phyloP scores from a whole-genome alignment of 371 early-diverging fungal genomes.

The Dichotomocladium elegans region DNA sequence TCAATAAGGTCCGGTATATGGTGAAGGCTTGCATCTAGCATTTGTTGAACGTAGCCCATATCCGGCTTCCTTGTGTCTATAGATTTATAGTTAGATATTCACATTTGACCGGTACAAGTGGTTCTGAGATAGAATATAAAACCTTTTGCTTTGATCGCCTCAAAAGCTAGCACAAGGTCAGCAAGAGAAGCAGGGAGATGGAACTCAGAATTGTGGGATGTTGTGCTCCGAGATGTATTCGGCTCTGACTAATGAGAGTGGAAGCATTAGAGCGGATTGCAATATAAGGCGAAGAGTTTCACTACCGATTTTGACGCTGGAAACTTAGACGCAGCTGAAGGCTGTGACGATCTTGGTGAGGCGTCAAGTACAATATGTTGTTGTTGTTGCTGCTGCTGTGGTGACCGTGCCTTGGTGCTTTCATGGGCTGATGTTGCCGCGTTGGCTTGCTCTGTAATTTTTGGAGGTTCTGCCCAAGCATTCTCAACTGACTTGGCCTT shows the following conservation, averaged over 20 bases:
- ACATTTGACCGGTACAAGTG: too few relatives aligned
- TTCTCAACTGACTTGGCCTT: slow-evolving; percentile 2
- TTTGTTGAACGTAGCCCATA: slow-evolving; percentile 50
- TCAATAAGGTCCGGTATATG: slow-evolving; percentile 76
- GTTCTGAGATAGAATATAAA: background rate
- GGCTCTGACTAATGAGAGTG: too few relatives aligned
- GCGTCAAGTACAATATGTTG: slow-evolving; percentile 10
- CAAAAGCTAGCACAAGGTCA: slow-evolving; percentile 74
- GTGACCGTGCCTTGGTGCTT: slow-evolving; percentile 11
- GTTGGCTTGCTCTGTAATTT: slow-evolving; percentile 17
- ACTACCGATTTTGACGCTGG: slow-evolving; percentile 13
- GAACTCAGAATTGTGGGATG: slow-evolving; percentile 16
- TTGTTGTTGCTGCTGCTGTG: slow-evolving; percentile 15
- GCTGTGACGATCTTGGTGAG: background rate
- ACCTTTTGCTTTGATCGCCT: slow-evolving; percentile 65
- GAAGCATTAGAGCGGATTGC: too few relatives aligned
- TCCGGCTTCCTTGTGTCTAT: slow-evolving; percentile 21
- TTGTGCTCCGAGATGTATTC: background rate
- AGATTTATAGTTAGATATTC: too few relatives aligned
- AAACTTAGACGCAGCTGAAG: slow-evolving; percentile 13
- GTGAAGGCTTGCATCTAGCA: slow-evolving; percentile 75
- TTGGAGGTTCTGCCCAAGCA: slow-evolving; percentile 27
- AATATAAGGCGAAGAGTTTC: too few relatives aligned
- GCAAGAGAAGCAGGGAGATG: slow-evolving; percentile 69
- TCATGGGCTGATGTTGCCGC: slow-evolving; percentile 1